phyloP scores from a whole-genome alignment of 176 grass and related monocot genomes.

The Phoenix dactylifera region DNA sequence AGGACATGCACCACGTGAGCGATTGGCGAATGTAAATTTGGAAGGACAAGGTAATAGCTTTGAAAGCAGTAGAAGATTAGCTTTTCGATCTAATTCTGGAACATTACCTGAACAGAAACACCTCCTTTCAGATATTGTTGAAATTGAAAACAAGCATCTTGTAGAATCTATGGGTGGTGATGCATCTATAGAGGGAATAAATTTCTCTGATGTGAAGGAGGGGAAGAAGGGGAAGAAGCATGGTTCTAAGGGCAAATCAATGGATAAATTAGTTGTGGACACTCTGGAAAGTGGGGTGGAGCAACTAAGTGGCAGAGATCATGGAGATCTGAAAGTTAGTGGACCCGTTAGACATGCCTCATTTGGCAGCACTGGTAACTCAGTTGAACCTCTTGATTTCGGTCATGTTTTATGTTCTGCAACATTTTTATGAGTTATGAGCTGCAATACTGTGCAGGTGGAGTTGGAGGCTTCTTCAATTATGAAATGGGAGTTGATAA shows the following conservation, averaged over 20 bases:
- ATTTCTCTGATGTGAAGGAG: constrained; percentile 34
- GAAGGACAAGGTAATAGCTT: constrained; percentile 32
- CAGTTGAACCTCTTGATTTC: not conserved
- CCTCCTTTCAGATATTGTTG: constrained; percentile 31
- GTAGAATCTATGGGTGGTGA: constrained; percentile 34
- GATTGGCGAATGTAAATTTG: constrained; percentile 27
- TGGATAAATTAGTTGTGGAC: not conserved
- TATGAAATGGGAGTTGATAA: constrained; percentile 26
- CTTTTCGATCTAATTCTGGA: constrained; percentile 43
- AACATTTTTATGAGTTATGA: not conserved
- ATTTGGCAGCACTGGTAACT: constrained; percentile 1
- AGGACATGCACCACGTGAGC: constrained; percentile 34
- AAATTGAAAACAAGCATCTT: constrained; percentile 58
- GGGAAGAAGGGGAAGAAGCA: constrained; percentile 35
- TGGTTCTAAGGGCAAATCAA: constrained; percentile 20
- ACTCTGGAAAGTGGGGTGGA: not conserved
- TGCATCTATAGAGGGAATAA: constrained; percentile 24
- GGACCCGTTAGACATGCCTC: not conserved
- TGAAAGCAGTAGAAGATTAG: constrained; percentile 47
- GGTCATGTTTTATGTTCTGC: no score
- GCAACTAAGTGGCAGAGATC: not conserved
- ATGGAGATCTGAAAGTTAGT: not conserved
- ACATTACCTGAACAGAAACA: constrained; percentile 59
- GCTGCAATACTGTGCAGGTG: constrained; percentile 1
- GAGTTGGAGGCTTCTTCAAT: constrained; percentile 8